phyloP scores from a whole-genome alignment of 2,329 filamentous ascomycete genomes.

The Dothideomycetes sp. region DNA sequence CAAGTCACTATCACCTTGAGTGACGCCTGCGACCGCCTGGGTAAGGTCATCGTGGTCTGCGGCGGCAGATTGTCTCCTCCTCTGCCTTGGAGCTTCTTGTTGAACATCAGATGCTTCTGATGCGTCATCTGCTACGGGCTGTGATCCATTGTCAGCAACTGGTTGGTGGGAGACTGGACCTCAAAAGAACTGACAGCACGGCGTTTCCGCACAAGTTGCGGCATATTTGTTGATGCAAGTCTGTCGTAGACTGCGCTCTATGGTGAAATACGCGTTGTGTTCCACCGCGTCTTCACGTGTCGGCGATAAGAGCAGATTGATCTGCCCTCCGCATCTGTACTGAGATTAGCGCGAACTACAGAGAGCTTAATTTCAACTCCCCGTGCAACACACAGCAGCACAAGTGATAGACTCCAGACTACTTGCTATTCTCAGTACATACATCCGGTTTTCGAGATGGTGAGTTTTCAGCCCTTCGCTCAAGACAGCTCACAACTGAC shows the following conservation, averaged over 20 bases:
- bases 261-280: background rate
- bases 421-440: too few species aligned
- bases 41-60: conserved; percentile 8
- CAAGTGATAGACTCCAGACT: too few species aligned
- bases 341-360: too few species aligned
- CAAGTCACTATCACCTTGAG: conserved; percentile 19
- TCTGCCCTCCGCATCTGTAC: background rate
- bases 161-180: too few species aligned
- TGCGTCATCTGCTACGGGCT: conserved; percentile 12
- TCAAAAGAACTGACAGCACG: conserved; percentile 14
- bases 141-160: background rate
- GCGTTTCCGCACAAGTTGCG: conserved; percentile 15
- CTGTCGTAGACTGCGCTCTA: too few species aligned
- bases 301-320: background rate
- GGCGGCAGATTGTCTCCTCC: conserved; percentile 12
- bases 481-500: background rate
- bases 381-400: too few species aligned
- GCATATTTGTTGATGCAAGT: too few species aligned
- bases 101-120: conserved; percentile 14
- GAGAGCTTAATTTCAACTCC: too few species aligned
- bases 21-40: conserved; percentile 12
- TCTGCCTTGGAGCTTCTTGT: conserved; percentile 18
- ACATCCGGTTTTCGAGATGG: too few species aligned
- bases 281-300: background rate
- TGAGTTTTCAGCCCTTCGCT: too few species aligned